Evolutionary conservation across 257 asterid genomes (phyloP), one percentile per base, ranked within the genome.

Genomic region (Plectranthus barbatus): DNA sequence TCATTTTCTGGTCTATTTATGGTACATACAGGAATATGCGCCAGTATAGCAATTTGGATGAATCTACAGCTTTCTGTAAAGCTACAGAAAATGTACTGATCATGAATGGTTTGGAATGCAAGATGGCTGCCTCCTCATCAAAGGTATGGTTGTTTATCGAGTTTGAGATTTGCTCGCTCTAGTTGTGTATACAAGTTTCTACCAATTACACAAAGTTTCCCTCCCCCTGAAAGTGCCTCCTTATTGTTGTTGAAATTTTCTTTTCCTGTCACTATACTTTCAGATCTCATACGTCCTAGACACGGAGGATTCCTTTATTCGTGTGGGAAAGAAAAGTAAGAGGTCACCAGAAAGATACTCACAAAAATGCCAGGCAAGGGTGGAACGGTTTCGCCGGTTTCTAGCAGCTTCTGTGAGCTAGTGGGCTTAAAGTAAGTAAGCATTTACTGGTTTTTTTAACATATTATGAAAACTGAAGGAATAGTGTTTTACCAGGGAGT

Each of bases 241-340:
- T n/a, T n/a, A n/a, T n/a, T n/a, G n/a, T n/a, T n/a, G n/a, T n/a
- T n/a, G n/a, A n/a, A n/a, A n/a, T n/a, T n/a, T n/a, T 52, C 26
- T 10, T 21, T 2, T 64, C 55, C 72, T 40, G 56, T 45, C 13
- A 29, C 51, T 49, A 37, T 70, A 62, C 53, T 67, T 72, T 79
- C 88, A 91, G 98, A 86, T 91, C 68, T 88, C 87, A 2, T 91
- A 88, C 62, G 96, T 91, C 48, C 84, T 91, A 3, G 96, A 91
- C 80, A 86, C 98, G 0, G 96, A 88, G 85, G 98, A 91, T 80
- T 86, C 45, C 83, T 91, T 86, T 68, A 67, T 79, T 69, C 96
- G 98, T 20, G 9, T 56, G 75, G 89, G 88, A 55, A 77, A 84
- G 77, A 83, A 72, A 72, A 80, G 76, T 72, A 72, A 69, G 23